Base-by-base conservation (phyloP, 2,329 filamentous ascomycete species). In the Ophiocordyceps camponoti-floridani region DNA sequence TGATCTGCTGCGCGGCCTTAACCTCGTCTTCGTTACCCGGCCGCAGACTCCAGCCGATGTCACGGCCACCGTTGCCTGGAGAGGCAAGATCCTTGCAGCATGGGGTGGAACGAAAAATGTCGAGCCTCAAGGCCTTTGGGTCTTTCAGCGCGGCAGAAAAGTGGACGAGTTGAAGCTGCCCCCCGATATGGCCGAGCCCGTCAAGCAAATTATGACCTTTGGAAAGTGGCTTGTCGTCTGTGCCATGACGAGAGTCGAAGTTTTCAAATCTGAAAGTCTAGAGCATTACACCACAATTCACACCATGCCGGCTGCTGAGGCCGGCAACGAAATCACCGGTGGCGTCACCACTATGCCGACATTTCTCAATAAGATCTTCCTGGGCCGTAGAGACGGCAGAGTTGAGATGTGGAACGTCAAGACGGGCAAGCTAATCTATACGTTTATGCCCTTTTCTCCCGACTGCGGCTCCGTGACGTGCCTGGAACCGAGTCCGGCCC, bases 371-470 rank as follows among this genome's bases (percentile, higher is more conserved):
- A 98, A 98, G 63, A 75, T 98, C 41, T 86, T 96, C 51, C 83
- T 86, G 3, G 93, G 86, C 10, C 79, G 86, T 54, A 75, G 75
- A 50, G 87, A 98, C 59, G 91, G 91, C 7, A 82, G 79, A 60
- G 80, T 95, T 9, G 91, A 98, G 57, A 94, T 98, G 43, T 98
- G 91, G 89, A 98, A 98, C 57, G 69, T 98, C 48, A 93, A 83
- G 58, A 94, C 85, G 4, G 88, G 76, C 42, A 94, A 93, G 60
- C 70, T 95, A 45, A 77, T 98, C 27, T 93, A 95, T 61, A 93
- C 87, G 2, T 80, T 98, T 44, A 67, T 91, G 13, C 84, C 91
- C 1, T 79, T 84, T 0, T 73, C 75, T 9, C 69, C 79, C 2
- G 72, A 79, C 44, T 81, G 76, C 52, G 89, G 88, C 42, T 71